Conservation (phyloP, 768 basidiomycete species). For the Tricholomella constricta region DNA sequence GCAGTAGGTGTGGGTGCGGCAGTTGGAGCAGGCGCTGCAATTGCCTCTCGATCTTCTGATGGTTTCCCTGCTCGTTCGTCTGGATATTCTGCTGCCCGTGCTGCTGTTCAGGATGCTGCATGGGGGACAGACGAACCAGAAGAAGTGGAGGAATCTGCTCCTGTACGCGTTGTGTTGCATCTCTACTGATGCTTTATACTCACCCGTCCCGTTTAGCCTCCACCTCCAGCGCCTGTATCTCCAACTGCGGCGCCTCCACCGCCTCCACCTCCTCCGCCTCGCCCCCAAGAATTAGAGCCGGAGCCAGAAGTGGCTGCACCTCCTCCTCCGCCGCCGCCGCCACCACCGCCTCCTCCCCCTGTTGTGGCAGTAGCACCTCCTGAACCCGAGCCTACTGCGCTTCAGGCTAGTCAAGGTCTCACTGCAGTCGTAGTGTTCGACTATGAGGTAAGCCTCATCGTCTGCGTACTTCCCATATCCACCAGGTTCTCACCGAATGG, state of each 20-base stretch:
- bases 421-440: constrained; percentile 78
- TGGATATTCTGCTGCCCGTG: constrained; percentile 24
- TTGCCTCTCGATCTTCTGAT: constrained; percentile 27
- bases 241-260: constrained; percentile 35
- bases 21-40: constrained; percentile 34
- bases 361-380: background rate
- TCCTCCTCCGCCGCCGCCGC: constrained; percentile 1
- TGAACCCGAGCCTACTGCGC: constrained; percentile 25
- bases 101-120: constrained; percentile 32
- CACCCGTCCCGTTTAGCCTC: constrained; percentile 23
- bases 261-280: constrained; percentile 36
- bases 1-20: constrained; percentile 37
- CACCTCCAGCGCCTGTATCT: constrained; percentile 42
- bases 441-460: constrained; percentile 58
- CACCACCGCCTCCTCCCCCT: constrained; percentile 4
- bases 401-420: constrained; percentile 47
- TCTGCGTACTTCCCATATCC: background rate
- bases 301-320: constrained; percentile 27
- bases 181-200: constrained; percentile 5
- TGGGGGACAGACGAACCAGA: constrained; percentile 31
- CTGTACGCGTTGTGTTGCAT: constrained; percentile 25
- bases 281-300: constrained; percentile 34
- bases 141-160: constrained; percentile 27
- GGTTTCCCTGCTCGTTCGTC: constrained; percentile 21
- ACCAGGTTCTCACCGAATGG: too few relatives aligned